Evolutionary conservation across 1,139 yeast genomes (phyloP), one percentile per base, ranked within the genome.

Genomic region (Suzukiozyma palmioleophila): DNA sequence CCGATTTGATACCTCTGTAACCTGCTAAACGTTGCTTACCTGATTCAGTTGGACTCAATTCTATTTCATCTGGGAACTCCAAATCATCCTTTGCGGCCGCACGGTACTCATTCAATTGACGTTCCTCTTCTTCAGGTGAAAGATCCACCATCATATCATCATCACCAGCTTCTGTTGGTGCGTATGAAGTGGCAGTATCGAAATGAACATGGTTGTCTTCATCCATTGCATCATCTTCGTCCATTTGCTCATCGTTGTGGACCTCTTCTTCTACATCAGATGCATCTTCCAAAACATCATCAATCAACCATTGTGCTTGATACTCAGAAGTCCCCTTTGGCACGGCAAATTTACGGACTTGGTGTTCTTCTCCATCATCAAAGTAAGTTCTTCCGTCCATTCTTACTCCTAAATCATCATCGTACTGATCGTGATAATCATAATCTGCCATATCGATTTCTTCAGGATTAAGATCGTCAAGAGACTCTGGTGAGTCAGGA

Each of bases 1-100:
- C 65, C 34, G 86, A 85, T 59, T 87, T 87, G 46, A 90, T 76
- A 42, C 97, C 97, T 59, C 97, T 76, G 61, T 88, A 92, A 43
- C 88, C 76, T 27, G 71, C 63, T 43, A 92, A 69, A 45, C 87
- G 75, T 48, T 88, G 89, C 51, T 75, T 77, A 11, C 87, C 98
- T 9, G 84, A 75, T 49, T 77, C 89, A 4, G 64, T 56, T 25
- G 97, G 97, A 39, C 74, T 77, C 36, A 92, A 66, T 59, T 94
- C 97, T 41, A 90, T 65, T 63, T 94, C 98, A 63, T 94, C 99
- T 0, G 98, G 97, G 69, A 89, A 92, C 52, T 92, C 96, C 33
- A 81, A 73, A 57, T 92, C 97, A 38, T 89, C 97, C 45, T 76
- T 76, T 47, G 83, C 96, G 43, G 78, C 63, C 33, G 73, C 71